Evolutionary conservation across 805 yeast species (phyloP).

Genomic region (Lachancea kluyveri): DNA sequence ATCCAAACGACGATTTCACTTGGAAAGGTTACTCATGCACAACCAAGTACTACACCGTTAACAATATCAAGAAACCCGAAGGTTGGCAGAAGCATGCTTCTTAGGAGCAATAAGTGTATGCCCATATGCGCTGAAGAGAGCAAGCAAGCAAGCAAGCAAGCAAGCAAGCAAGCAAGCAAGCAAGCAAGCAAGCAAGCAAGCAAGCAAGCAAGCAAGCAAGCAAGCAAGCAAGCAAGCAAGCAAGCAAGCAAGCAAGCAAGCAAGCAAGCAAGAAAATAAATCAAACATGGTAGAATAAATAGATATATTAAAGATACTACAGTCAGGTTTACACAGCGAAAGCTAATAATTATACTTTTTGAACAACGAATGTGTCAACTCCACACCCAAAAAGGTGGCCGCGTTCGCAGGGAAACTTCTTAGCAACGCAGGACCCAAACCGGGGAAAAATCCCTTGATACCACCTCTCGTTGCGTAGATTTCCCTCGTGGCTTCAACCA

Average conservation of each 20-base stretch:
- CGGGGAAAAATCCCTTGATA: slow-evolving; percentile 91
- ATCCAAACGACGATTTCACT: slow-evolving; percentile 66
- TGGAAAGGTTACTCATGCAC: slow-evolving; percentile 68
- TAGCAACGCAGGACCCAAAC: slow-evolving; percentile 89
- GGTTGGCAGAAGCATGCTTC: slow-evolving; percentile 48
- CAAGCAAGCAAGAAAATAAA: no score
- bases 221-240: no score
- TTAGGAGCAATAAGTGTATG: slow-evolving; percentile 2
- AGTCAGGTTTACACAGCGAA: neutral
- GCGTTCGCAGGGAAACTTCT: slow-evolving; percentile 98
- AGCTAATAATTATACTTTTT: slow-evolving; percentile 26
- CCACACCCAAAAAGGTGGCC: slow-evolving; percentile 97
- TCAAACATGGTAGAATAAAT: no score
- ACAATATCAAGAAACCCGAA: slow-evolving; percentile 46
- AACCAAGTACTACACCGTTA: slow-evolving; percentile 47
- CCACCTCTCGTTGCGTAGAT: slow-evolving; percentile 71
- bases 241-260: no score
- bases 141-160: no score
- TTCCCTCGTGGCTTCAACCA: slow-evolving; percentile 57
- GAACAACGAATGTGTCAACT: slow-evolving; percentile 50
- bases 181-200: no score
- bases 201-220: no score
- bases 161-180: no score
- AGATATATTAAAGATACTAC: neutral
- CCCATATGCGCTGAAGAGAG: no score